These are phyloP conservation scores for Pezicula radicicola DNA, from an alignment of 2,329 filamentous ascomycete genomes.

Conservation along the genomic window DNA sequence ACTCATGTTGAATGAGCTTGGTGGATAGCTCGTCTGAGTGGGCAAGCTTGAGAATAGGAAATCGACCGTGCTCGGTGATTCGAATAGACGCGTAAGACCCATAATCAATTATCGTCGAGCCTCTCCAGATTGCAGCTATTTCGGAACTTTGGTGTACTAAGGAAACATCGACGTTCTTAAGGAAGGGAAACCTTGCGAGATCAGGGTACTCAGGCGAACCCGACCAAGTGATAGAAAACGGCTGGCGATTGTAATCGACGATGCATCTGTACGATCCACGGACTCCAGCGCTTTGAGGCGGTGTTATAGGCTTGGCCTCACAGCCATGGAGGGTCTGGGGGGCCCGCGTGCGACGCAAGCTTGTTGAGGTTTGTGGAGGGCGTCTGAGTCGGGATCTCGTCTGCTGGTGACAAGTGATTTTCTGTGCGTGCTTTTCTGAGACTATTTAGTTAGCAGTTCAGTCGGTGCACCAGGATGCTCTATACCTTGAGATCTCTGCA, in stretches of 20 bases:
- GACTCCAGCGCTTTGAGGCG: conserved; percentile 7
- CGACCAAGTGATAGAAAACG: conserved; percentile 9
- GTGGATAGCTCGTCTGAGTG: conserved; percentile 12
- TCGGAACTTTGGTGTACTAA: conserved; percentile 8
- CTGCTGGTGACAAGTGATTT: conserved; percentile 2
- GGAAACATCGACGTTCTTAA: conserved; percentile 10
- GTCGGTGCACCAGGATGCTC: conserved; percentile 4
- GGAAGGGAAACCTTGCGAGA: conserved; percentile 2
- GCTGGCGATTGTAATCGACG: conserved; percentile 8
- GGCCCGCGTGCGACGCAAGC: conserved; percentile 1
- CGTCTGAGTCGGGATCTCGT: conserved; percentile 4
- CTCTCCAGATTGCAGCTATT: conserved; percentile 12
- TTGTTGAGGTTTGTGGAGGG: conserved; percentile 7
- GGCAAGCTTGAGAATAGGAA: conserved; percentile 15
- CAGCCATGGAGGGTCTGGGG: background rate
- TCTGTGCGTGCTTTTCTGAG: conserved; percentile 7
- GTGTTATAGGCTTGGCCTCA: conserved; percentile 11
- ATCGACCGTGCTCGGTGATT: conserved; percentile 10
- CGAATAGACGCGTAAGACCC: conserved; percentile 12
- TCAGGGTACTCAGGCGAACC: conserved; percentile 9
- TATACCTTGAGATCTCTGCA: conserved; percentile 1
- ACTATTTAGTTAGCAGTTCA: conserved; percentile 4
- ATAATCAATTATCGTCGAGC: conserved; percentile 11
- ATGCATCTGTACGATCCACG: conserved; percentile 9
- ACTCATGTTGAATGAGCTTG: conserved; percentile 14